Base-by-base conservation (phyloP, 75 land plant species). In the Pseudotsuga menziesii region DNA sequence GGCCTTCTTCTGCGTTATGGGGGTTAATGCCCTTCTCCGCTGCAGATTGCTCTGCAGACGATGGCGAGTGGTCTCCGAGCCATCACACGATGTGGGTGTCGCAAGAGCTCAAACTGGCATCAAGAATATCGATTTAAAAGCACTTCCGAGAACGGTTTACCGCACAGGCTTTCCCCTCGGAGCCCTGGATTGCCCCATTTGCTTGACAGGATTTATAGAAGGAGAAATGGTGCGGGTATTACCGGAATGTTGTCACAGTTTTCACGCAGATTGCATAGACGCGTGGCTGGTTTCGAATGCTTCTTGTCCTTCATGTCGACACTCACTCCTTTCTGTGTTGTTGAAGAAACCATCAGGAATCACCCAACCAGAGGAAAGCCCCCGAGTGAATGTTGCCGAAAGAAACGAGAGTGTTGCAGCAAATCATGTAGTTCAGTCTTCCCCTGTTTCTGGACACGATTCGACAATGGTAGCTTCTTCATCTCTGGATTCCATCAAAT, bases 1-100 rank as follows among this genome's bases (percentile, higher is more conserved):
- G 61, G 90, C 90, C 32, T 76, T 90, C 61, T 77, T 90, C 11
- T 89, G 77, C 57, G 90, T 83, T 3, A 81, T 89, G 35, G 89
- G 85, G 54, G 17, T 90, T 57, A 90, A 90, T 77, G 81, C 92
- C 6, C n/a, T 90, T 11, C 75, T 86, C 4, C 78, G 87, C 2
- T 90, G 90, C 71, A 75, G 76, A 16, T 44, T 85, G 5, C 66
- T 82, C 9, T 83, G 85, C 70, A 71, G 82, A 3, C 44, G 82
- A 25, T 9, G 54, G 11, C 80, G 77, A 15, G 57, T 77, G 61
- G 61, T 69, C 25, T 48, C 48, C 5, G 79, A 82, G 73, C 60
- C 80, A 5, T 57, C 75, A 4, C 72, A 76, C 36, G 23, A 36
- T 41, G 36, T 36, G 0, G 61, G 83, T 0, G 61, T 80, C 1